phyloP scores from a whole-genome alignment of 176 grass and related monocot genomes.

The Hyparrhenia diplandra region DNA sequence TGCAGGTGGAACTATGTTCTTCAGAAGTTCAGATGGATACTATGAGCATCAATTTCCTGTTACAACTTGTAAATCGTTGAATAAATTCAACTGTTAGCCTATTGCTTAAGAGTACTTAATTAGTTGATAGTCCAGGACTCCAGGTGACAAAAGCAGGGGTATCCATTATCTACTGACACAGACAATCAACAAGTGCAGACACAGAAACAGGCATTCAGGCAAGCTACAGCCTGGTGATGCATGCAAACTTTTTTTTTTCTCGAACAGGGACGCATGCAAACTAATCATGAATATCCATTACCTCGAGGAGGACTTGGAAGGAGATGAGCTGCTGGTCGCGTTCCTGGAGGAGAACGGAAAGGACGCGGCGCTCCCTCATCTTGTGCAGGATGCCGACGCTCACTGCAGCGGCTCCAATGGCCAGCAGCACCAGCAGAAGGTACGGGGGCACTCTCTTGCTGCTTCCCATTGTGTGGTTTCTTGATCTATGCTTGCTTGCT shows the following conservation, averaged over 20 bases:
- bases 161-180: conserved; percentile 9
- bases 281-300: conserved; percentile 15
- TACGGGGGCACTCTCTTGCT: conserved; percentile 46
- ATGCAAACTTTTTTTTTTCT: background rate
- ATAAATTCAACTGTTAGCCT: background rate
- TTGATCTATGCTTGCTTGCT: conserved; percentile 39
- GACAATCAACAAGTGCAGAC: background rate
- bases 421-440: conserved; percentile 62
- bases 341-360: conserved; percentile 69
- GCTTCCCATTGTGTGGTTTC: conserved; percentile 30
- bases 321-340: conserved; percentile 68
- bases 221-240: background rate
- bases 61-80: background rate
- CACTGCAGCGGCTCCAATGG: conserved; percentile 48
- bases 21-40: background rate
- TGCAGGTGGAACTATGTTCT: background rate
- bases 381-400: conserved; percentile 73
- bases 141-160: background rate
- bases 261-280: background rate
- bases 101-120: background rate
- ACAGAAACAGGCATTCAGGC: background rate
- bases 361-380: conserved; percentile 75
- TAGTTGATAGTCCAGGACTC: background rate
- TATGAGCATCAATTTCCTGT: background rate
- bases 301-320: conserved; percentile 66